Evolutionary conservation across 495 filamentous ascomycete species (phyloP), one percentile per base, ranked within the genome.

Genomic region (Penicillium desertorum): DNA sequence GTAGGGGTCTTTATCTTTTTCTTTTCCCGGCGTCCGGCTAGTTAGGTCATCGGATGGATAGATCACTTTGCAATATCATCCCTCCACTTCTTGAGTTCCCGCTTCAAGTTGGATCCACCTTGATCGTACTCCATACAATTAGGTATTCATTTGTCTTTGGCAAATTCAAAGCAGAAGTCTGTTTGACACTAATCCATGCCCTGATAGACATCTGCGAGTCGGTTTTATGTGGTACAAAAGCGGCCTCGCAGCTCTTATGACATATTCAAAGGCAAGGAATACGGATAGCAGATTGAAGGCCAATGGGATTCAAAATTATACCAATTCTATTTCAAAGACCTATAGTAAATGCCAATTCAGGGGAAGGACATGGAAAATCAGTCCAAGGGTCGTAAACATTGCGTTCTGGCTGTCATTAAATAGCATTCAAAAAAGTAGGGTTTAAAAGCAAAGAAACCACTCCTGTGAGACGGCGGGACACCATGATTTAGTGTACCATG

Each of bases 401-500:
- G 68, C 64, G 67, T 74, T 61, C 64, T 55, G 63, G 51, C 58
- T 62, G 64, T 69, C 56, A 22, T 58, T 19, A 50, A 59, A 51
- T 17, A 49, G 23, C 45, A 34, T 32, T 36, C 17, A 45, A 20
- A 43, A 30, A 45, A 16, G 16, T 23, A 23, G 14, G 20, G 16
- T 7, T 17, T 9, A 47, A 45, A 46, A 58, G 27, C 25, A 27
- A 27, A 45, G 23, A 32, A 50, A 30, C 43, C 43, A 19, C 27
- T 19, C 27, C 20, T 45, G 12, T 17, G 23, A 9, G 54, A 16
- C 19, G 8, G 16, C 27, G 32, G 10, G 10, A 49, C 20, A 46
- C 36, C 34, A 29, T 17, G n/a, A 45, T 63, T 62, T 71, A 83
- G 68, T 83, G 80, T 41, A 80, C 80, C 80, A 82, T 81, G 5